Evolutionary conservation across 1,139 yeast species (phyloP), one percentile per base, ranked within the genome.

Genomic region (Hyphopichia wangnamkhiaoensis): DNA sequence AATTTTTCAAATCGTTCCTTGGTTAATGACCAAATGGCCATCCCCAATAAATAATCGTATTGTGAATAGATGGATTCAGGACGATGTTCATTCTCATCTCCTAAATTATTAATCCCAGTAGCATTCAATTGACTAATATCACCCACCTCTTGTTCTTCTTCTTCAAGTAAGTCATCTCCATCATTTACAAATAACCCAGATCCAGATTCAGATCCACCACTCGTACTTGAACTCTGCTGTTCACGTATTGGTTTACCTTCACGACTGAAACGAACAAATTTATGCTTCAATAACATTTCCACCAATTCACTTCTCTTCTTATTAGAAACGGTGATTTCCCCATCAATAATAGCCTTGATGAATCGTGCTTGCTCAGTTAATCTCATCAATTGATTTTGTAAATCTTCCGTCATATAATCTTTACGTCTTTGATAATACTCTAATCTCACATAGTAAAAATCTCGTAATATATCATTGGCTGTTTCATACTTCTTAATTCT

Each of bases 11-110:
- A 93, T 50, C 95, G 76, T 65, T 94, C 99, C 45, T 75, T 75
- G 1, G 98, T 91, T 56, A 93, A 79, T 23, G 96, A 84, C 95
- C 97, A 90, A 51, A 94, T 82, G 28, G 91, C 79, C 96, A 94
- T 87, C 39, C 93, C 91, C 40, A 87, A 68, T 46, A 87, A 69
- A 50, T 87, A 87, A 54, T 87, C 95, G 59, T 77, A 80, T 43
- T 87, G 71, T 42, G 86, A 72, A 53, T 74, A 72, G 12, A 73
- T 54, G 4, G 68, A 68, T 37, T 67, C 74, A 2, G 77, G 78
- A 33, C 61, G 63, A 38, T 61, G 61, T 20, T 64, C 68, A 35
- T 57, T 59, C 27, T 58, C 68, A 4, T 54, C 61, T 24, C 60
- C 64, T 12, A 54, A 60, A n/a, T 62, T 47, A 39, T 64, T 68